phyloP scores from a whole-genome alignment of 345 rosid genomes.

The Eutrema japonicum region DNA sequence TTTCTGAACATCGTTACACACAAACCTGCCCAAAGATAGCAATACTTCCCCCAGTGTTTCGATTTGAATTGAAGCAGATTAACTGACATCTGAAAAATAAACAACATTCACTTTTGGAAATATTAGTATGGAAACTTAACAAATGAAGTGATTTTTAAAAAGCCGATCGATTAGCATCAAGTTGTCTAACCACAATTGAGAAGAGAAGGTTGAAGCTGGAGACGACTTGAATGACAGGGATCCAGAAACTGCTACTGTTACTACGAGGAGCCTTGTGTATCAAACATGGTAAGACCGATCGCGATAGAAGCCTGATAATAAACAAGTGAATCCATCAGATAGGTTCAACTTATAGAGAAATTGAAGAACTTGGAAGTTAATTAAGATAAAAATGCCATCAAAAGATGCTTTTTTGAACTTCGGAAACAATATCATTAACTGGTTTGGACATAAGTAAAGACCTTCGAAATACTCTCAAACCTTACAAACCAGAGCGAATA shows the following conservation, averaged over 20 bases:
- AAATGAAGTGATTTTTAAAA: slow-evolving; percentile 1
- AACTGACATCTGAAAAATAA: slow-evolving; percentile 57
- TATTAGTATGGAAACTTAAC: background rate
- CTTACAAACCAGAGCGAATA: background rate
- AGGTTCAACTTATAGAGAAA: background rate
- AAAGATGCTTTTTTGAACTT: slow-evolving; percentile 6
- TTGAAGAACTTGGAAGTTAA: background rate
- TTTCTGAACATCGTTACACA: background rate
- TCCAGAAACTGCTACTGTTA: slow-evolving; percentile 88
- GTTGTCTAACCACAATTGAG: slow-evolving; percentile 60
- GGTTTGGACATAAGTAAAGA: background rate
- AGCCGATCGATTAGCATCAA: background rate
- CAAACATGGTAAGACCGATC: slow-evolving; percentile 60
- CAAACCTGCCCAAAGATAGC: slow-evolving; percentile 93
- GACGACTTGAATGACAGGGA: slow-evolving; percentile 78
- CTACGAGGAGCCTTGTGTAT: slow-evolving; percentile 69
- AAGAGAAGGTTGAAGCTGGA: slow-evolving; percentile 73
- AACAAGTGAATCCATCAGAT: slow-evolving; percentile 26
- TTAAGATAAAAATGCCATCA: background rate
- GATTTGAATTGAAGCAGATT: slow-evolving; percentile 52
- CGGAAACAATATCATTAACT: slow-evolving; percentile 10
- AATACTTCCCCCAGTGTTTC: slow-evolving; percentile 74
- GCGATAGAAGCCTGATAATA: slow-evolving; percentile 63
- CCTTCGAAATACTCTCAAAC: too few species aligned
- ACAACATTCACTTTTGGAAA: background rate